A percentile compares a stretch with the other conserved stretches of the same genome.
Conservation (phyloP, 2,329 filamentous ascomycete genomes). For the Phialocephala subalpina region DNA sequence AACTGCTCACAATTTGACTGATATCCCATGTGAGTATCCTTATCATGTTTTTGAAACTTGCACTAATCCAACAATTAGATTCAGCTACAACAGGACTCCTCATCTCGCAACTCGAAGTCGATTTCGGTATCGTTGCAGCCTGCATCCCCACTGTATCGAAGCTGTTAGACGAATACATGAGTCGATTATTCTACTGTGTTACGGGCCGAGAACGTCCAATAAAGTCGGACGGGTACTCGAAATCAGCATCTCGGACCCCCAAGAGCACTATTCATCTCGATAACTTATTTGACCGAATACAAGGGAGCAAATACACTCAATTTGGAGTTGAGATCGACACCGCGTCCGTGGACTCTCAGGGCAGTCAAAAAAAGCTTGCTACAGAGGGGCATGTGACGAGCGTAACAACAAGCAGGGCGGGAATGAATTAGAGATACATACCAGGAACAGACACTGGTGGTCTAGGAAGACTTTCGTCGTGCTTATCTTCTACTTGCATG, state of each 20-base stretch:
- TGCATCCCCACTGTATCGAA: constrained; percentile 27
- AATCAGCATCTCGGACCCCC: constrained; percentile 4
- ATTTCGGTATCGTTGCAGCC: constrained; percentile 29
- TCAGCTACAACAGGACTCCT: constrained; percentile 19
- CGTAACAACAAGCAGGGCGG: no score
- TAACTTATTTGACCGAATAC: background rate
- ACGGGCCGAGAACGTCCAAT: background rate
- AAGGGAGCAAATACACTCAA: no score
- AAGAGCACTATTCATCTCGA: constrained; percentile 5
- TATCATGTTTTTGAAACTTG: background rate
- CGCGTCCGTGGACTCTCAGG: no score
- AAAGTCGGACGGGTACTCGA: background rate
- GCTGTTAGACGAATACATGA: constrained; percentile 21
- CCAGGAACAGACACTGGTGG: no score
- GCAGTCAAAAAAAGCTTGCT: no score
- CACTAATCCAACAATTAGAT: constrained; percentile 15
- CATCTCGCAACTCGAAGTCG: constrained; percentile 28
- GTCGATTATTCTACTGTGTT: constrained; percentile 12
- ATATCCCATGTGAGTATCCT: constrained; percentile 10
- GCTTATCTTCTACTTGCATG: no score
- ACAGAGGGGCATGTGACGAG: no score
- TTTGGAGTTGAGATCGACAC: no score
- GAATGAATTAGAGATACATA: no score
- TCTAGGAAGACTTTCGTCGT: no score
- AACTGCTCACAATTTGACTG: constrained; percentile 3